Evolutionary conservation across 2,329 filamentous ascomycete species (phyloP), one percentile per base, ranked within the genome.

Genomic region (Aureobasidium musti): DNA sequence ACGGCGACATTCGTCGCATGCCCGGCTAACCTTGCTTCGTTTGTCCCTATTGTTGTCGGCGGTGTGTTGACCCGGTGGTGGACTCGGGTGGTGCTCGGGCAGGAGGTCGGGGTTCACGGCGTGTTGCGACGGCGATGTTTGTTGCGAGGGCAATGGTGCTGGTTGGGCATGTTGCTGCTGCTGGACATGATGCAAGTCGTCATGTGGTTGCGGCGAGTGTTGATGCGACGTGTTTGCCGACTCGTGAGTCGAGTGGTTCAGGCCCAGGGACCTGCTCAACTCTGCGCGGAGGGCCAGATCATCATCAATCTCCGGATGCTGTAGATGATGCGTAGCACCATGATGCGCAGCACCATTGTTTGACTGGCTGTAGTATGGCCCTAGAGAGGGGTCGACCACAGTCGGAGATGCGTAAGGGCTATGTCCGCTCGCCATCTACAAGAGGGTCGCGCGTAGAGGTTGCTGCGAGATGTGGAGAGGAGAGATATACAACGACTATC

Each of bases 1-100:
- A 26, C 70, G 65, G 17, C 70, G 57, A 52, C 70, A 71, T 43
- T 71, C 70, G 45, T 71, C 70, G 54, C 70, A 71, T 30, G 70
- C 70, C 41, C 68, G 65, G 17, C 69, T 70, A 21, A 69, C 68
- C 61, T 71, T 71, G 23, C 63, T 57, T 14, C 69, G 65, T 49
- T 68, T 67, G 41, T 54, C 50, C 35, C 68, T 53, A 30, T 63
- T 66, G 35, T 47, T 59, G 23, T 66, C 66, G 49, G 35, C 50
- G 26, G 59, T 63, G 26, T 67, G 63, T 17, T 59, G 50, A 11
- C 57, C 63, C 4, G 50, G 35, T 7, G 60, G 47, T 10, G 68
- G 68, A 35, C 68, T 69, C 35, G 19, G n/a, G 39, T 68, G 66
- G 47, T 67, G 39, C 35, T 64, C 59, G 39, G 33, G 17, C n/a